phyloP scores from a whole-genome alignment of 768 basidiomycete species.

The Floccularia luteovirens region DNA sequence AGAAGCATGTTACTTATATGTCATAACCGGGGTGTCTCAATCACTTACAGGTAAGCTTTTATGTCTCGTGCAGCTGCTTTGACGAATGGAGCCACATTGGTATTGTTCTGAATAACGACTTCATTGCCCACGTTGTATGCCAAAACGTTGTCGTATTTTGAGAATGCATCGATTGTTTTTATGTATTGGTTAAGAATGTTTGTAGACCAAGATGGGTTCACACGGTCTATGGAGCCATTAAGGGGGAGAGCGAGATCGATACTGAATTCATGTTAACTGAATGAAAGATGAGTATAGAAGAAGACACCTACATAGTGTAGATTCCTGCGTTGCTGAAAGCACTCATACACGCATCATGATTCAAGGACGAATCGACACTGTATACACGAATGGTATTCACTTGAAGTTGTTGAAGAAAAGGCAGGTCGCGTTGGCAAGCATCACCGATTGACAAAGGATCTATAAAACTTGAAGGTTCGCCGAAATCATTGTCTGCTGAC shows the following conservation, averaged over 20 bases:
- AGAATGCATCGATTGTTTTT: conserved; percentile 69
- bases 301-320: conserved; percentile 69
- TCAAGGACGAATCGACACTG: conserved; percentile 72
- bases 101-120: conserved; percentile 45
- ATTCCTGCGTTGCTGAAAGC: conserved; percentile 73
- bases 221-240: conserved; percentile 79
- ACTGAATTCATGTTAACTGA: conserved; percentile 29
- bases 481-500: conserved; percentile 51
- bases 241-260: conserved; percentile 82
- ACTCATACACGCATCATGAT: conserved; percentile 86
- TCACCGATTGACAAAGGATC: conserved; percentile 68
- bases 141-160: conserved; percentile 83
- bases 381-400: conserved; percentile 85
- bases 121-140: conserved; percentile 92
- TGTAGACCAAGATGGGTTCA: conserved; percentile 69
- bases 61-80: conserved; percentile 89
- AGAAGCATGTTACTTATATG: not conserved
- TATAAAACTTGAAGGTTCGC: conserved; percentile 65
- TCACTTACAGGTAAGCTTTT: conserved; percentile 72
- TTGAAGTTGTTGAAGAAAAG: conserved; percentile 64
- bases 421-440: conserved; percentile 74
- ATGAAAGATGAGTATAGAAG: conserved; percentile 1
- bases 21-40: not conserved
- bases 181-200: conserved; percentile 76
- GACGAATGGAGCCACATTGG: conserved; percentile 67